These are phyloP conservation scores for Fusarium abutilonis DNA, from an alignment of 2,329 filamentous ascomycete genomes.

Conservation along the genomic window DNA sequence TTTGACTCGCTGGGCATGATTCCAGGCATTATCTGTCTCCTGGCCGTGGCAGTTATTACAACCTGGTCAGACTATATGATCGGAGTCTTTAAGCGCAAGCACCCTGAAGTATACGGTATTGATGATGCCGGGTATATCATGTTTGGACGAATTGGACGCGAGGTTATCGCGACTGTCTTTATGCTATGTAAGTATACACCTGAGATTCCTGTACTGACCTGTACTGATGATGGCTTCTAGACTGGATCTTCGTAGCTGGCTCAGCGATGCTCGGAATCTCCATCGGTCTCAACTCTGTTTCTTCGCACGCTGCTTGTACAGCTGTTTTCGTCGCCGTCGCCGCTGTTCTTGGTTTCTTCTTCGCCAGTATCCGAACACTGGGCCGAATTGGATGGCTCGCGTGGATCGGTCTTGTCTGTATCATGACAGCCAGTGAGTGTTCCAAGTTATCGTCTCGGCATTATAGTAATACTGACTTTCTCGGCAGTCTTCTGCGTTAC, in stretches of 20 bases:
- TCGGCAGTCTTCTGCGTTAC: slow-evolving; percentile 31
- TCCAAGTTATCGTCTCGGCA: fast-evolving
- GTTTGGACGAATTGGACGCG: slow-evolving; percentile 58
- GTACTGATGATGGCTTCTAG: slow-evolving; percentile 2
- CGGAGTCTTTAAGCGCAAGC: slow-evolving; percentile 60
- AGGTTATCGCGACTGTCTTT: slow-evolving; percentile 52
- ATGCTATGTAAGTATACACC: slow-evolving; percentile 48
- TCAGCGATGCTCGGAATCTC: slow-evolving; percentile 49
- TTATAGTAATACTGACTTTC: neutral
- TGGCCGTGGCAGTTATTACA: slow-evolving; percentile 52
- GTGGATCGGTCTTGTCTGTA: slow-evolving; percentile 42
- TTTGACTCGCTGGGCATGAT: slow-evolving; percentile 59
- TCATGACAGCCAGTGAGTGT: slow-evolving; percentile 32
- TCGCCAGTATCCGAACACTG: slow-evolving; percentile 49
- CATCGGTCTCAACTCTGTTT: slow-evolving; percentile 54
- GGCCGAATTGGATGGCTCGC: slow-evolving; percentile 49
- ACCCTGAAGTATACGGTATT: slow-evolving; percentile 63
- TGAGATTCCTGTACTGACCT: neutral
- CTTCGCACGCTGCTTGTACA: slow-evolving; percentile 53
- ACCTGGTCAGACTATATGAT: slow-evolving; percentile 51
- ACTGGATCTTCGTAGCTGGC: slow-evolving; percentile 31
- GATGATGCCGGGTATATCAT: slow-evolving; percentile 62
- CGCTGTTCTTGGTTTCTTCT: slow-evolving; percentile 42
- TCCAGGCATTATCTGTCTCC: slow-evolving; percentile 57
- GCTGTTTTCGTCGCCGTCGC: slow-evolving; percentile 54